Base-by-base conservation (phyloP, 805 yeast species). In the Alloascoidea africana region DNA sequence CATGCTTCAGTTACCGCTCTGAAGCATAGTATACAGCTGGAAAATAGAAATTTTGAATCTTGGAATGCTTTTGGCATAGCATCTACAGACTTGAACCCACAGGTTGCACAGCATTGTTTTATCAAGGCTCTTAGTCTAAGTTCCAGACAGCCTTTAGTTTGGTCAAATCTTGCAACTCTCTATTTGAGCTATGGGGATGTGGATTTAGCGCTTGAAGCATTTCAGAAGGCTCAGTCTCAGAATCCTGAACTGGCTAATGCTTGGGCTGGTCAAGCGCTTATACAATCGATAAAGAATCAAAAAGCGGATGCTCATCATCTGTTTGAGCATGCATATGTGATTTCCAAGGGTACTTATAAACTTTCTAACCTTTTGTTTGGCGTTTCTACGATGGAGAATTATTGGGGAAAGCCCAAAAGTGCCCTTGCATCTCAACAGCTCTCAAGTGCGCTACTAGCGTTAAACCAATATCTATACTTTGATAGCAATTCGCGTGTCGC, bases 71-170 rank as follows among this genome's bases (percentile, higher is more conserved):
- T 89, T 18, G 98, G 97, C 11, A 68, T 79, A 40, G 80, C 86
- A 0, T 71, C 84, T 4, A 65, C 76, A 39, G 58, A 72, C 2
- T 55, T 63, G 3, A 80, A 74, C 44, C 76, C 89, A 0, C 67
- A 70, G 36, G 80, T 84, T 4, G 65, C 96, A 0, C 99, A 91
- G 56, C 99, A 91, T 58, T 85, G 96, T 53, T 84, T 82, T 48
- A 81, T 91, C 47, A 79, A 83, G 44, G 87, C 96, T 0, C 58
- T 76, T 2, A 65, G 82, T 0, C 56, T 86, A 32, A 77, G 82
- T 36, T 70, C 81, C 4, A 70, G 72, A 38, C 82, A 81, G 39
- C 70, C 78, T 3, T 59, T 59, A 14, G 68, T 76, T 3, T 91
- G 96, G 96, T 67, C 76, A 13, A 83, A 84, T 46, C 59, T 91